Conservation (phyloP, 176 grass and related monocot genomes). For the Triticum dicoccoides region DNA sequence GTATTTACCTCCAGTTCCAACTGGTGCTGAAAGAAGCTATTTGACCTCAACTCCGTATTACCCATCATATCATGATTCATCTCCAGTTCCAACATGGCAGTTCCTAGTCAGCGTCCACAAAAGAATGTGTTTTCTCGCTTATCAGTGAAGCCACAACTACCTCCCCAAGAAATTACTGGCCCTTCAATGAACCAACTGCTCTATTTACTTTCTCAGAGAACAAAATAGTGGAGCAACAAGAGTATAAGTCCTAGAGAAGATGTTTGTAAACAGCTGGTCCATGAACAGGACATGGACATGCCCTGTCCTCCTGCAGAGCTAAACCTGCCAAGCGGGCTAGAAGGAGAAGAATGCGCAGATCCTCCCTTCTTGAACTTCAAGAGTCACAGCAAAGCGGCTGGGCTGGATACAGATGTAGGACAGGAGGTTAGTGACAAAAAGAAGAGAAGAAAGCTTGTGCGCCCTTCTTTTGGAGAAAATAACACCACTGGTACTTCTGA, state of each 20-base stretch:
- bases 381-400: constrained; percentile 34
- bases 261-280: neutral
- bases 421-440: constrained; percentile 1
- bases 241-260: neutral
- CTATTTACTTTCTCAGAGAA: constrained; percentile 38
- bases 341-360: constrained; percentile 1
- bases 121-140: constrained; percentile 57
- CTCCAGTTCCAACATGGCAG: neutral
- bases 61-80: neutral
- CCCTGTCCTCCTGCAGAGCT: constrained; percentile 7
- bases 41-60: neutral
- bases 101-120: constrained; percentile 5
- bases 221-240: constrained; percentile 15
- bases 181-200: constrained; percentile 40
- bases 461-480: constrained; percentile 46
- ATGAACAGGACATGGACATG: neutral
- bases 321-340: neutral
- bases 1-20: constrained; percentile 29
- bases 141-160: constrained; percentile 20
- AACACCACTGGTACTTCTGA: constrained; percentile 14
- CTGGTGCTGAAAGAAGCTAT: neutral
- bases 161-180: neutral
- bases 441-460: constrained; percentile 71
- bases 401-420: constrained; percentile 11
- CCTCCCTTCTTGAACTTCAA: constrained; percentile 66